Evolutionary conservation across 805 yeast species (phyloP), one percentile per base, ranked within the genome.

Genomic region (Cyberlindnera subsufficiens): DNA sequence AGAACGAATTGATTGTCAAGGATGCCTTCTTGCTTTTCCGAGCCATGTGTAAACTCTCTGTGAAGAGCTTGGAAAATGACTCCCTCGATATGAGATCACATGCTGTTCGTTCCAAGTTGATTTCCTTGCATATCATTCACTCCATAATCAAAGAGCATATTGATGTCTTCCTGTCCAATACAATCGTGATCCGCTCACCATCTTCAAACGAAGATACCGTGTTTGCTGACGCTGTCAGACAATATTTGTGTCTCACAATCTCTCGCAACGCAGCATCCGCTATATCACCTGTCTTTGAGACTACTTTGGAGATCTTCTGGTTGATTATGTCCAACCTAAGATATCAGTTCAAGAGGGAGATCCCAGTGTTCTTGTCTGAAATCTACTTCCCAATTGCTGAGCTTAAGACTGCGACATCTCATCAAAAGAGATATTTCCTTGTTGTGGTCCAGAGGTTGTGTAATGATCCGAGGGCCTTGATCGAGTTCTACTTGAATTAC

Each of bases 341-440:
- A 58, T 75, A 84, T 13, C 93, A 86, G 53, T 89, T 93, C 69
- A 91, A 90, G 63, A 76, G 84, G 51, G 99, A 93, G 60, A 86
- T 93, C 36, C 96, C 96, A 1, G 96, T 95, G 0, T 86, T 95
- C 57, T 77, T 90, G 67, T 84, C 82, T 36, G 98, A 93, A 56
- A 87, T 91, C 41, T 93, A 93, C 61, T 85, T 93, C 65, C 96
- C 98, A 3, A 87, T 95, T 35, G 77, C 93, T 37, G 98, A 91
- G 57, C 77, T 93, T 80, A 86, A 82, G 57, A 80, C 95, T 2
- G 86, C 97, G 1, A 87, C 96, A 0, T 67, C 90, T 9, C 97
- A 91, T 61, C 99, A 95, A 65, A 89, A 91, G 60, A 75, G 95
- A 59, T 91, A 89, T 56, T 76, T 91, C 50, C 69, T 95, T 46